Evolutionary conservation across 140 eudicot genomes (phyloP), one percentile per base, ranked within the genome.

Genomic region (Ambrosia hybrid): DNA sequence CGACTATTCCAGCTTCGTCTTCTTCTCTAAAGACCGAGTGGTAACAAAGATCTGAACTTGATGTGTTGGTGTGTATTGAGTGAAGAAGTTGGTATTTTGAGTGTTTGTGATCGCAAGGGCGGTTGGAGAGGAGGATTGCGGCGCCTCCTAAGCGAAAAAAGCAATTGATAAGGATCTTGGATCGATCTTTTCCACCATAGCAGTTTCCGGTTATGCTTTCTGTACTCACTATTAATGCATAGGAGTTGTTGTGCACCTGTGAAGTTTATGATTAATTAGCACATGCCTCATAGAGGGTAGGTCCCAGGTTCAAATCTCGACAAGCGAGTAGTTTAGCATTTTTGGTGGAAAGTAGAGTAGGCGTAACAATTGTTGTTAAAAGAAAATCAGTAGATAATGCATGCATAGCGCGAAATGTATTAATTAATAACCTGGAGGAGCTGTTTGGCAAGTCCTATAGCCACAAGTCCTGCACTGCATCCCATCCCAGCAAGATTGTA

Each of bases 141-240:
- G 82, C 89, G 3, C 89, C 89, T 30, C 89, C 89, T 7, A 78
- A 41, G 0, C 89, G 89, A 56, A 84, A 84, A 4, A 84, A 9
- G 75, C 89, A 71, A 43, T 84, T 84, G 45, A 48, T 68, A 4
- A 84, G 63, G 17, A 78, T 16, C 82, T 62, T 84, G 10, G 89
- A 78, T 2, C 77, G 81, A 41, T 84, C 78, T 11, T 67, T 63
- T 34, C 89, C 86, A 1, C 2, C 9, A 65, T 84, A 84, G 46
- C 76, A 61, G 34, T 77, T 84, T 39, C 39, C 79, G 0, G 84
- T 74, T 2, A 84, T 65, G 73, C 60, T 74, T 8, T 41, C 46
- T 41, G 9, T 5, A 41, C 46, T 41, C 46, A 41, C 46, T 41
- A 41, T 41, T 8, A 41, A 41, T 4, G 46, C 46, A 8, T 41